Base-by-base conservation (phyloP, 495 filamentous ascomycete species). In the Xylaria palmicola region DNA sequence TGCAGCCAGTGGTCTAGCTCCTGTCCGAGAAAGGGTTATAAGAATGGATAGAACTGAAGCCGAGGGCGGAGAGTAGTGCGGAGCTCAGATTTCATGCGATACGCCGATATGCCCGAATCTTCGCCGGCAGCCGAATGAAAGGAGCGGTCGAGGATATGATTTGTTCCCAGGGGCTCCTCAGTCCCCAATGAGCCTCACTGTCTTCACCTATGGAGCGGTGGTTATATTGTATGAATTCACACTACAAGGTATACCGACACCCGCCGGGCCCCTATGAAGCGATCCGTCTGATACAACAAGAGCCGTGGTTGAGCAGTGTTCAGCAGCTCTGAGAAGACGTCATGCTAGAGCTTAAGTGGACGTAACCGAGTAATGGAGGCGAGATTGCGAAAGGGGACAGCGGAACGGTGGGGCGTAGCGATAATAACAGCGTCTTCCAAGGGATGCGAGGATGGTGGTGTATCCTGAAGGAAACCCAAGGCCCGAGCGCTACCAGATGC, bases 311-410 rank as follows among this genome's bases (percentile, higher is more conserved):
- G 20, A 57, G 20, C 27, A 29, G 9, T 50, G 24, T 30, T 24
- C 34, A 30, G 12, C 36, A 39, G 49, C 37, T 37, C 34, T 40
- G 30, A 59, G 5, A n/a, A 49, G 59, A 63, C 59, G 64, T 63
- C 59, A 56, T 39, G 48, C 47, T 30, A 30, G 40, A 45, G 17
- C 27, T 20, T 59, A 47, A 44, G 34, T 51, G 45, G 43, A 63
- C 49, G 47, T 60, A 40, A 56, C 51, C 59, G 60, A 60, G 51
- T 48, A 65, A 62, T 53, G 24, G 52, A 59, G 40, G 37, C 41
- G 49, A 54, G 36, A 41, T 55, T 58, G 32, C 17, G 27, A 48
- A 8, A 45, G 41, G 34, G 24, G 8, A 51, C 36, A 45, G 39
- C 57, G 20, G 48, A 17, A 52, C n/a, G 22, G 8, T 13, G 47